phyloP scores from a whole-genome alignment of 345 rosid genomes.

The Linum tenue region DNA sequence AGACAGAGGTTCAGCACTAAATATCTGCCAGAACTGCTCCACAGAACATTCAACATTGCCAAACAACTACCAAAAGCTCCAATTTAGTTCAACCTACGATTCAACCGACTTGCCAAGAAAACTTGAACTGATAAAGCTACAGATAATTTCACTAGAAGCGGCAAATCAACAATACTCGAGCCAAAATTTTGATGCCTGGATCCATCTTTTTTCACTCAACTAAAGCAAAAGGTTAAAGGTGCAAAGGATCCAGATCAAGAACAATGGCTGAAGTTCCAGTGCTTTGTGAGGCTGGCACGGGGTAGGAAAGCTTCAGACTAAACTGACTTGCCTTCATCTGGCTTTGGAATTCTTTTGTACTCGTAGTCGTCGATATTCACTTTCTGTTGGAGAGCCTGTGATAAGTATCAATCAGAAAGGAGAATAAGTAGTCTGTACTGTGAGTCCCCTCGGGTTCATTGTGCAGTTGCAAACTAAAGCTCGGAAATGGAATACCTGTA shows the following conservation, averaged over 20 bases:
- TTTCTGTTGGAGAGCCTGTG: conserved; percentile 67
- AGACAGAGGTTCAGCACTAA: no score
- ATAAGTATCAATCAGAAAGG: not conserved
- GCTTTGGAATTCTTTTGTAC: conserved; percentile 79
- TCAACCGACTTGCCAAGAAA: no score
- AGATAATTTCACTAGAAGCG: not conserved
- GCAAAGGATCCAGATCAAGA: not conserved
- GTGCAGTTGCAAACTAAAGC: not conserved
- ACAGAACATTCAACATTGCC: no score
- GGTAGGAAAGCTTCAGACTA: conserved; percentile 10
- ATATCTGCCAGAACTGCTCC: no score
- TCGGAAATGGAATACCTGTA: conserved; percentile 42
- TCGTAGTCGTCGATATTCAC: conserved; percentile 68
- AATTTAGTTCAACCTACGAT: not conserved
- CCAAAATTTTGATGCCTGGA: not conserved
- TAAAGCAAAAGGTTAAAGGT: not conserved
- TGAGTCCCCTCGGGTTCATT: not conserved
- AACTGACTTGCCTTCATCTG: conserved; percentile 43
- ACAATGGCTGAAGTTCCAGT: not conserved
- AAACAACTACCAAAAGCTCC: not conserved
- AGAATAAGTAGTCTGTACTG: conserved; percentile 4
- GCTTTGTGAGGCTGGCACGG: not conserved
- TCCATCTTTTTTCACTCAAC: not conserved
- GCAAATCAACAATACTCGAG: not conserved
- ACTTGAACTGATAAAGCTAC: no score